Base-by-base conservation (phyloP, 768 basidiomycete genomes). In the Russula sp. region DNA sequence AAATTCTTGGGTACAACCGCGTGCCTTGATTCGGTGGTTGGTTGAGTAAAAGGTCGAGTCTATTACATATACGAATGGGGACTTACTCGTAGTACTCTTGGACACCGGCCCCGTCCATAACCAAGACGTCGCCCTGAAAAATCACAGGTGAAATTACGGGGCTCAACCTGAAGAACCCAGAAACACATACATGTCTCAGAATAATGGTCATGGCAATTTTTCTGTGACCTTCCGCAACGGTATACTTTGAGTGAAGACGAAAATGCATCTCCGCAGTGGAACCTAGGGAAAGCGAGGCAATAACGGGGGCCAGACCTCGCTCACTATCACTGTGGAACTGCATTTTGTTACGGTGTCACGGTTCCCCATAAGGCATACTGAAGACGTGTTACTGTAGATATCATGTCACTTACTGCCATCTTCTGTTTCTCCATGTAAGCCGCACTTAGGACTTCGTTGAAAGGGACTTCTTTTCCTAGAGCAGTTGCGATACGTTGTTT, bases 401-500 rank as follows among this genome's bases (percentile, higher is more conserved):
- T 10, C 18, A 28, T 82, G 26, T 44, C 36, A 64, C 73, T 70
- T 71, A 90, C 90, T 55, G 89, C 82, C 90, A 93, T 93, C 72
- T 81, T 88, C 73, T 92, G 91, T 62, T 83, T 80, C 70, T 90
- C 88, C 88, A 92, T 91, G 69, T 93, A 93, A 1, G 89, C 90
- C 52, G 87, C 89, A 63, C 85, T 85, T 34, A 93, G 79, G 40
- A 93, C 80, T 73, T 93, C 90, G 68, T 93, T 93, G 76, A 92
- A 92, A 0, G 74, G 69, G 28, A 75, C 69, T 13, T 73, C 59
- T 18, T 61, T 65, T 2, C 65, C 69, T 16, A 91, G 71, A 11
- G 84, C 82, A 63, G 79, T 73, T 3, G 52, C 65, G 56, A 86
- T 79, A 42, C 87, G 84, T 18, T 73, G 72, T 69, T 84, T 76